Evolutionary conservation across 2,329 filamentous ascomycete species (phyloP), one percentile per base, ranked within the genome.

Genomic region (Trichoderma citrinoviride): DNA sequence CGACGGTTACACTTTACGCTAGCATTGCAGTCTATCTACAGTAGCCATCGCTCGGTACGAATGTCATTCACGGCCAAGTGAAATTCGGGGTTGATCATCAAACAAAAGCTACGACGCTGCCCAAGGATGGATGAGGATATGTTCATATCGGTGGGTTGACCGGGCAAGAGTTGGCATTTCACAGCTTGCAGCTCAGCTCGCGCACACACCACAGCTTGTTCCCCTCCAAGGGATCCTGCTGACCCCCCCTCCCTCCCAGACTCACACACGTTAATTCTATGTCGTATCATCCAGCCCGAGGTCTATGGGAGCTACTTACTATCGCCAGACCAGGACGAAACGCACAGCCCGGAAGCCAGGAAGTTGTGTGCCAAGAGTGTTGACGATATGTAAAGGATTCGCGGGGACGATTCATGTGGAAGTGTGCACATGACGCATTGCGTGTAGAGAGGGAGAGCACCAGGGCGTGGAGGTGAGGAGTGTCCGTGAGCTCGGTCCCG

Each of bases 111-210:
- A 15, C 37, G 21, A 50, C 44, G 44, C 44, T 47, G 44, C 5
- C 12, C 33, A 3, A 14, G 4, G 12, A 5, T 37, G 12, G 12
- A 14, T 14, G n/a, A n/a, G n/a, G n/a, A n/a, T 12, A 14, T 37
- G 33, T 37, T 37, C 12, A 14, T 1, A 5, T 14, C 5, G 12
- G 33, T 37, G 33, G 12, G 33, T 3, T 37, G 33, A 14, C 33
- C 10, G 33, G 33, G 33, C 33, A 37, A 37, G 33, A n/a, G n/a
- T 40, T 61, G 23, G 44, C 40, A 29, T 15, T 27, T 43, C 37
- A 41, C 44, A 19, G 47, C 46, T 41, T 21, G 47, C 57, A 61
- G 17, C 21, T 61, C 57, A 61, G 57, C 57, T 61, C 29, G n/a
- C 33, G 46, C 46, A 61, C 44, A 37, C 33, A 29, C 29, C 33